Evolutionary conservation across 1,284 basidiomycete species (phyloP).

Genomic region (Sporisorium scitamineum): DNA sequence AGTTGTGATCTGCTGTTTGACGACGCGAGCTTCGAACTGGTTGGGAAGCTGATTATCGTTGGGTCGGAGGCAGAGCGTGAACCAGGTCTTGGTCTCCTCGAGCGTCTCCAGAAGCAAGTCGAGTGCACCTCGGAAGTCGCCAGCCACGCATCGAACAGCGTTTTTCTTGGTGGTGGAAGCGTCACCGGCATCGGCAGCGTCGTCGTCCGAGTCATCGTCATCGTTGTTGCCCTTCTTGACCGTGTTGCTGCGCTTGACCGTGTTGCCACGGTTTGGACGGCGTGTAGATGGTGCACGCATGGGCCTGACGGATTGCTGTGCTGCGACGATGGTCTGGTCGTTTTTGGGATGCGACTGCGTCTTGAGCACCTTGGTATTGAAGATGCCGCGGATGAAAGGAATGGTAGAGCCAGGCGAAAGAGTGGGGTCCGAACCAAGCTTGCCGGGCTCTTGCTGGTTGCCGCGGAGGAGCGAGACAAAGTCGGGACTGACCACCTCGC

Average conservation of each 20-base stretch:
- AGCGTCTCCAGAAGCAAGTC: constrained; percentile 88
- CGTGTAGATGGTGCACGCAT: constrained; percentile 84
- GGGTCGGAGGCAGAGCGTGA: constrained; percentile 89
- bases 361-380: constrained; percentile 86
- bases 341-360: constrained; percentile 90
- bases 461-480: constrained; percentile 90
- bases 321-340: constrained; percentile 92
- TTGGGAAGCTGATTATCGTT: constrained; percentile 95
- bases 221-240: constrained; percentile 75
- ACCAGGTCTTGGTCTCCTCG: constrained; percentile 91
- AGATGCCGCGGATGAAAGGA: constrained; percentile 89
- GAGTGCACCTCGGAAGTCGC: constrained; percentile 85
- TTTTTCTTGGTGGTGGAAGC: constrained; percentile 37
- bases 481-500: constrained; percentile 89
- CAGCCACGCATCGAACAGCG: constrained; percentile 77
- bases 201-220: constrained; percentile 71
- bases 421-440: constrained; percentile 55
- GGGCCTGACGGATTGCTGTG: constrained; percentile 90
- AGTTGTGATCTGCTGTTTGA: constrained; percentile 90
- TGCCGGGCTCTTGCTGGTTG: constrained; percentile 58
- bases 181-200: constrained; percentile 49
- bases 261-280: constrained; percentile 52
- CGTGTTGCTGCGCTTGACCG: constrained; percentile 53
- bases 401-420: constrained; percentile 55
- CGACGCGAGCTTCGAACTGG: constrained; percentile 88